Base-by-base conservation (phyloP, 352 stramenopile genomes). In the Globisporangium paroecandrum region DNA sequence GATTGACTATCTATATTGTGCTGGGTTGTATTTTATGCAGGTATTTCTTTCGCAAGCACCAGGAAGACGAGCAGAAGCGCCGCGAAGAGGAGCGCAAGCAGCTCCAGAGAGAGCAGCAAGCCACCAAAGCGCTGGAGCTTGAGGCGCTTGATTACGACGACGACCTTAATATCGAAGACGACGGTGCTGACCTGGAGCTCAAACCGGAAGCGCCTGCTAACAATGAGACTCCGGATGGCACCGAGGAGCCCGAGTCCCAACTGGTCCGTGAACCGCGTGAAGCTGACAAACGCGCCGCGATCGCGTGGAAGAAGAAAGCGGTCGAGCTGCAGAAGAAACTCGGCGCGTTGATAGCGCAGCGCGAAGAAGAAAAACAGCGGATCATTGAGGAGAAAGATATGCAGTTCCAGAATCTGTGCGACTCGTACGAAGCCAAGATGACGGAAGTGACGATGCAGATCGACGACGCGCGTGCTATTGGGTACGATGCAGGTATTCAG, bases 391-490 rank as follows among this genome's bases (percentile, higher is more conserved):
- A 85, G 53, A 83, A 84, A 70, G 75, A 90, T 51, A 70, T 78
- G 49, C 74, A 91, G 46, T 84, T 89, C 62, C 77, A 92, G 68
- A 69, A 72, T 38, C 65, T 95, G 18, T 91, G 81, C 66, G 82
- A 90, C 53, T 75, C 73, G 6, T 95, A 91, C 67, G 85, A 94
- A 66, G 69, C 67, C 32, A 93, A 84, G 70, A 92, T 94, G 83
- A 69, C 69, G 1, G 77, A 89, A 63, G 73, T 77, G 15, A 91
- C 82, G n/a, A 73, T 87, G 62, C 85, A 94, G 62, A 86, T 95
- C 53, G 84, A 94, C 54, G 85, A 87, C n/a, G 85, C 87, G 0
- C 72, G 78, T 8, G 85, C 83, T 0, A 62, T 70, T 13, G 87
- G 87, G 0, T 94, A 93, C 59, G 82, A 94, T 49, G 85, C 88